Evolutionary conservation across 768 basidiomycete genomes (phyloP).

Genomic region (Xerocomus brunneocitrinus): DNA sequence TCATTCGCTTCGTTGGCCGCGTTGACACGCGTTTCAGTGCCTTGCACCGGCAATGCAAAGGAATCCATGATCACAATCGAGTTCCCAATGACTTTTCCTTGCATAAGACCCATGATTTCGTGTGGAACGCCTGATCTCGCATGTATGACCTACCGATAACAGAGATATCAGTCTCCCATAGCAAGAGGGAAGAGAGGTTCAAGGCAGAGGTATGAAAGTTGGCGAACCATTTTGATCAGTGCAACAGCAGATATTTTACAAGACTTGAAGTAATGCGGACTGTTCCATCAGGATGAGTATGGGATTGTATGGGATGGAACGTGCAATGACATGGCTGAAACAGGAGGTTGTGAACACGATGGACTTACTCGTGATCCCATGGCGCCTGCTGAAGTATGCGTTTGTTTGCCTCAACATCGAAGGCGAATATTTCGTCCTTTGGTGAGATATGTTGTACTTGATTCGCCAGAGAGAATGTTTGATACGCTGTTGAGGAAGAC

Average conservation of each 20-base stretch:
- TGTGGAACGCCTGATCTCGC: conserved; percentile 95
- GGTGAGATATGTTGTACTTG: conserved; percentile 65
- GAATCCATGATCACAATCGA: conserved; percentile 89
- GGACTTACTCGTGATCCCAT: conserved; percentile 81
- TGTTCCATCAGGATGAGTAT: conserved; percentile 25
- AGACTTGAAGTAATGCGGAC: conserved; percentile 77
- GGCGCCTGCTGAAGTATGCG: conserved; percentile 64
- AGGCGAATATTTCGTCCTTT: conserved; percentile 77
- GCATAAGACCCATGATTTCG: conserved; percentile 99
- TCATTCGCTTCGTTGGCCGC: conserved; percentile 94
- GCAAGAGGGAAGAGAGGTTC: background rate
- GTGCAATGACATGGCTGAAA: background rate
- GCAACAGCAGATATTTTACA: conserved; percentile 96
- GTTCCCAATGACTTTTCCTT: conserved; percentile 84
- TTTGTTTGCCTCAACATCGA: conserved; percentile 64
- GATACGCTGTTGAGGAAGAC: conserved; percentile 54
- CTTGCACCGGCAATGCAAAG: conserved; percentile 95
- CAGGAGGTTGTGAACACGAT: background rate
- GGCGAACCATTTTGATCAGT: conserved; percentile 84
- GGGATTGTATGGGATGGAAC: background rate
- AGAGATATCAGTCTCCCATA: background rate
- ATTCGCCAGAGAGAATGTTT: conserved; percentile 71
- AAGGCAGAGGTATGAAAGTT: background rate
- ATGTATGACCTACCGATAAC: conserved; percentile 77
- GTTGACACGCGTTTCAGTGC: conserved; percentile 97